A percentile compares a stretch with the other conserved stretches of the same genome.
Conservation (phyloP, 106 monocot genomes). For the Phalaenopsis equestris region DNA sequence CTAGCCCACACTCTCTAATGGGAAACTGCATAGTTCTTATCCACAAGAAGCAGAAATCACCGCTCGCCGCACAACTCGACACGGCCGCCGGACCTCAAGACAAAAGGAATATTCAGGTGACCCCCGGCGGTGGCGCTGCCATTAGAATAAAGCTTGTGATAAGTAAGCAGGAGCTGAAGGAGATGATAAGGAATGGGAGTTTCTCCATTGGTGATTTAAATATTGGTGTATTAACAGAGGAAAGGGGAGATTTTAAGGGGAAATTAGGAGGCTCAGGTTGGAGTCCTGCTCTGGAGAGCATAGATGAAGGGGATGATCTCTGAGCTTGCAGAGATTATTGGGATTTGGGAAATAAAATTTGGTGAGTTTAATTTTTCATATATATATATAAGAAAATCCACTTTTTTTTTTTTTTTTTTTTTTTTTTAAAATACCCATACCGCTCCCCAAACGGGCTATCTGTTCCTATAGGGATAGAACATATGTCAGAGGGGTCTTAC, state of each 20-base stretch:
- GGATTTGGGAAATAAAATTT: too few relatives aligned
- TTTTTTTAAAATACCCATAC: too few relatives aligned
- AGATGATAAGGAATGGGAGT: constrained; percentile 23
- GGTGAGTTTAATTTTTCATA: too few relatives aligned
- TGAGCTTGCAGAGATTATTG: background rate
- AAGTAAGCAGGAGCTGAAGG: constrained; percentile 42
- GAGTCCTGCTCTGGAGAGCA: constrained; percentile 53
- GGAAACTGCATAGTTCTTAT: background rate
- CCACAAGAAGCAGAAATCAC: background rate
- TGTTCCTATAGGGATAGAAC: too few relatives aligned
- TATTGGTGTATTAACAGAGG: constrained; percentile 12
- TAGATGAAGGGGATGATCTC: constrained; percentile 44
- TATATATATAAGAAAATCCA: too few relatives aligned
- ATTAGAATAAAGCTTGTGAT: constrained; percentile 38
- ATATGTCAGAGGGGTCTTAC: too few relatives aligned
- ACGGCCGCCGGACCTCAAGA: background rate
- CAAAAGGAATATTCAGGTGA: background rate
- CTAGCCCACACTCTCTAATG: background rate
- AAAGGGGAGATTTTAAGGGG: background rate
- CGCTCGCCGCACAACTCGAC: background rate
- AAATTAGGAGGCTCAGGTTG: constrained; percentile 21
- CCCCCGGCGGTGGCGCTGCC: background rate
- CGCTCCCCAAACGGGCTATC: too few relatives aligned
- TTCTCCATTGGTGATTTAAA: constrained; percentile 23
- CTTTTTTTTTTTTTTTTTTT: too few relatives aligned